phyloP scores from a whole-genome alignment of 192 early-diverging fungal genomes.

The Lobosporangium transversale region DNA sequence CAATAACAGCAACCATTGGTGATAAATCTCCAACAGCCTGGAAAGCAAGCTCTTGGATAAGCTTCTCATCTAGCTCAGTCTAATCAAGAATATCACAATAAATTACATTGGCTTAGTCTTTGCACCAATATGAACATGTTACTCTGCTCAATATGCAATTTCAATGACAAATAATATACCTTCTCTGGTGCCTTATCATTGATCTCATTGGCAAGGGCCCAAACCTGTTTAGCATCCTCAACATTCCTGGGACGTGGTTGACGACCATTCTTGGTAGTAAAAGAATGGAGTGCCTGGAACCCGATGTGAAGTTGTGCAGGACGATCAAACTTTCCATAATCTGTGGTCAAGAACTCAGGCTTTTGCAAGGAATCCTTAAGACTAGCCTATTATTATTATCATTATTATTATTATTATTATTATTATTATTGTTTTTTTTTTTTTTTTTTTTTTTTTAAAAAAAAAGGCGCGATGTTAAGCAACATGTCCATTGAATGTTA shows the following conservation, averaged over 20 bases:
- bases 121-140: too few species aligned
- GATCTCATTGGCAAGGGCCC: constrained; percentile 76
- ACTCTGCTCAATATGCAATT: too few species aligned
- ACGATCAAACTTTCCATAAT: constrained; percentile 99
- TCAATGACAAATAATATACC: too few species aligned
- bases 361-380: constrained; percentile 78
- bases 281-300: constrained; percentile 94
- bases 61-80: constrained; percentile 84
- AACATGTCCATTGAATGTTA: not conserved
- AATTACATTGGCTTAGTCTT: too few species aligned
- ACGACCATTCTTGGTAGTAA: constrained; percentile 70
- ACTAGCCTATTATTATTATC: constrained; percentile 68
- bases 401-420: too few species aligned
- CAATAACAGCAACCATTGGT: constrained; percentile 96
- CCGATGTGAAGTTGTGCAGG: constrained; percentile 91
- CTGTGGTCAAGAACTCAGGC: constrained; percentile 89
- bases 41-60: constrained; percentile 88
- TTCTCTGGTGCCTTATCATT: constrained; percentile 75
- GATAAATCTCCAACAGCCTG: constrained; percentile 91
- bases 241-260: constrained; percentile 90
- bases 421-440: too few species aligned
- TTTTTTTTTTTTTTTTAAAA: too few species aligned
- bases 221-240: constrained; percentile 84
- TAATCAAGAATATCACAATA: too few species aligned
- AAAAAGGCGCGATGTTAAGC: not conserved